Base-by-base conservation (phyloP, 257 asterid species). In the Solanum lycopersicoides region DNA sequence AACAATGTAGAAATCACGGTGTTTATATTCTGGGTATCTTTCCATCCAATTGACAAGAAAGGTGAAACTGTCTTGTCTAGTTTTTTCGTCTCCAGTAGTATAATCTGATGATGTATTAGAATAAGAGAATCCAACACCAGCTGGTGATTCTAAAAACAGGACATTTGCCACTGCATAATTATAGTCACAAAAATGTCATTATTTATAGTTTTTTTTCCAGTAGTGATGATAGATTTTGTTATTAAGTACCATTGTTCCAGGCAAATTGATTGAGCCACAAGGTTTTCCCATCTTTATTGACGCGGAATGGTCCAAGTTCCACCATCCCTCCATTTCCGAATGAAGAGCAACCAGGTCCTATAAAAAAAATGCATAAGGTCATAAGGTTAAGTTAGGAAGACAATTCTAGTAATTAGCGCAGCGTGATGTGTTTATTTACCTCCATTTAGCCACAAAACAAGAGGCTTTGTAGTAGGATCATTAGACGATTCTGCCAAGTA, bases 401-500 rank as follows among this genome's bases (percentile, higher is more conserved):
- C 69, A 60, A 63, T 63, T n/a, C 30, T 10, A 56, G 65, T 56
- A 18, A 56, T 56, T 56, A 56, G 20, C 25, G 65, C 8, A n/a
- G 65, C 0, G 5, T 56, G 65, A 47, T 47, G 20, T 47, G 20
- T 59, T 25, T 59, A 21, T 59, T 75, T 59, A 91, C 93, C 93
- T 90, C 93, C 93, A 83, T 91, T 91, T 72, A 91, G 88, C 93
- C 93, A 91, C 41, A 91, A 89, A 80, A 91, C 68, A 23, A 90
- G 92, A 47, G 93, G 93, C 65, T 71, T 90, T 34, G 90, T 21
- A 39, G 82, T 2, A 30, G 90, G 90, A 14, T 90, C 88, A 16
- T 28, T 1, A 41, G 87, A 86, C 13, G 92, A 89, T 87, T 91
- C 91, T 2, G 86, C 89, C 77, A 89, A 90, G 79, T 89, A 88